phyloP scores from a whole-genome alignment of 2,329 filamentous ascomycete genomes.

The Aspergillus vadensis region DNA sequence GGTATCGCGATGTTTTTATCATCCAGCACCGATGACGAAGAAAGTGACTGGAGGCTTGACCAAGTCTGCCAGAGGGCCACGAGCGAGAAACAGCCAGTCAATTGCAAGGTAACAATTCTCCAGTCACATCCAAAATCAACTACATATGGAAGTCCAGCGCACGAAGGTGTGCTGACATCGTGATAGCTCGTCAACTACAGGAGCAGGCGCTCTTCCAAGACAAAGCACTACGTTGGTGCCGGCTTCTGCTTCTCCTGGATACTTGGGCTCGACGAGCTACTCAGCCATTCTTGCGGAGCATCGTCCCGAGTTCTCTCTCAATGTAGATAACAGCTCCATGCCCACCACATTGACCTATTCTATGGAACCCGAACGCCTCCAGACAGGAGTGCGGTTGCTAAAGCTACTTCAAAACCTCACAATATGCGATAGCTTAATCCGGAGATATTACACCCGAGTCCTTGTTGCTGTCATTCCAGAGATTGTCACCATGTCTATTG shows the following conservation, averaged over 20 bases:
- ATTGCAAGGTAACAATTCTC: slow-evolving; percentile 26
- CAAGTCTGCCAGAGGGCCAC: slow-evolving; percentile 15
- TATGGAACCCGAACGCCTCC: slow-evolving; percentile 32
- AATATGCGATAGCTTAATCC: slow-evolving; percentile 29
- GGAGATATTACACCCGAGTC: slow-evolving; percentile 27
- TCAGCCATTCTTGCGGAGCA: slow-evolving; percentile 39
- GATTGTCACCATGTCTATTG: slow-evolving; percentile 28
- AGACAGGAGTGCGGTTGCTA: slow-evolving; percentile 34
- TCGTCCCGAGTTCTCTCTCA: slow-evolving; percentile 35
- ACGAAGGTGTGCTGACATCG: slow-evolving; percentile 2
- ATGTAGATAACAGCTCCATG: slow-evolving; percentile 28
- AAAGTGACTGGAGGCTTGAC: slow-evolving; percentile 18
- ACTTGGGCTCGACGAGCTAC: slow-evolving; percentile 40
- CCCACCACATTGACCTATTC: slow-evolving; percentile 17
- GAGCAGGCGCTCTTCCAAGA: slow-evolving; percentile 20
- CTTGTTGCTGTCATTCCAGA: slow-evolving; percentile 29
- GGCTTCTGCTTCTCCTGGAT: slow-evolving; percentile 33
- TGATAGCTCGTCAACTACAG: slow-evolving; percentile 28
- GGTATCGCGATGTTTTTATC: slow-evolving; percentile 37
- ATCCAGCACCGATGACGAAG: slow-evolving; percentile 44
- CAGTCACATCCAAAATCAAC: not conserved
- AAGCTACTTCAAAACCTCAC: slow-evolving; percentile 31
- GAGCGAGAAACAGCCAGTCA: slow-evolving; percentile 22
- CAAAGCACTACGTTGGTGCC: slow-evolving; percentile 25
- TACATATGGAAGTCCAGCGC: not conserved